A percentile compares a stretch with the other conserved stretches of the same genome.
Evolutionary conservation across 257 asterid species (phyloP).

Genomic region (Lycium barbarum): DNA sequence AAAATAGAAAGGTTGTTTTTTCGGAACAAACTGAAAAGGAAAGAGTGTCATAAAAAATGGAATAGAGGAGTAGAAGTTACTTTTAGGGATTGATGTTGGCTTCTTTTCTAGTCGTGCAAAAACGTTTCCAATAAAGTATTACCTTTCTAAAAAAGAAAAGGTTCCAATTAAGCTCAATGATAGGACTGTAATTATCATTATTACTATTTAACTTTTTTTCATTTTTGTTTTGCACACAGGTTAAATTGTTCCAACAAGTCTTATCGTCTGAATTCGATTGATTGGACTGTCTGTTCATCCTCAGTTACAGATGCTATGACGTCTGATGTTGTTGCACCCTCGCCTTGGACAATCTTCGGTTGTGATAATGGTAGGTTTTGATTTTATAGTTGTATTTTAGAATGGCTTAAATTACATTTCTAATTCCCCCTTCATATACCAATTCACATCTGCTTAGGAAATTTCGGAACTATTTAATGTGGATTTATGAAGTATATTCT

Average conservation of each 20-base stretch:
- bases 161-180: conserved; percentile 2
- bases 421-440: conserved; percentile 3
- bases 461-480: conserved; percentile 8
- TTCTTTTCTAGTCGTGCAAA: neutral
- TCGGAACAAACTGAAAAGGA: neutral
- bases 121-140: neutral
- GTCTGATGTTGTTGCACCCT: conserved; percentile 92
- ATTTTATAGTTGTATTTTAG: conserved; percentile 26
- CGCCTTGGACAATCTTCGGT: conserved; percentile 96
- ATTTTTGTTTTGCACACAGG: conserved; percentile 41
- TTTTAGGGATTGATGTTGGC: neutral
- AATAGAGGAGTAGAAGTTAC: neutral
- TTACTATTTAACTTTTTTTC: neutral
- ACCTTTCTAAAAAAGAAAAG: neutral
- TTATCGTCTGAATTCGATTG: conserved; percentile 57
- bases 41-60: neutral
- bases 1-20: neutral
- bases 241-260: conserved; percentile 63
- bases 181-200: conserved; percentile 10
- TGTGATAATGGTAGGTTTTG: conserved; percentile 81
- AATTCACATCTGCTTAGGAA: conserved; percentile 6
- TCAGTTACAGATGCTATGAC: conserved; percentile 66
- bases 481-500: neutral
- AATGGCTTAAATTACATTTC: conserved; percentile 30
- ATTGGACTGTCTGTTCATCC: conserved; percentile 86